Conservation (phyloP, 192 early-diverging fungal species). For the Coemansia sp. region DNA sequence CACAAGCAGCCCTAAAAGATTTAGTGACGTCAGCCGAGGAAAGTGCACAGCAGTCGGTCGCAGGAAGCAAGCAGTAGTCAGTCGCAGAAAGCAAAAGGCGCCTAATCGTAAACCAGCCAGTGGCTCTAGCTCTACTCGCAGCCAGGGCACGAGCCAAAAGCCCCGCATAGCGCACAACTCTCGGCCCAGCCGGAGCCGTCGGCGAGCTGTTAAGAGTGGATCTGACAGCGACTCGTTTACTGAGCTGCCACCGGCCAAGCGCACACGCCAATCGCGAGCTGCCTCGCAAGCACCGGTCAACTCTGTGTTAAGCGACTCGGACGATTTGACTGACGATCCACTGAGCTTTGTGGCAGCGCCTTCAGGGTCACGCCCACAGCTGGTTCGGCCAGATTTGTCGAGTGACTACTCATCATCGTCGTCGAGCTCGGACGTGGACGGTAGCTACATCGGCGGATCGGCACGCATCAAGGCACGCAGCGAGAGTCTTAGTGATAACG, state of each 20-base stretch:
- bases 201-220: background rate
- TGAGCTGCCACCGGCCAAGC: conserved; percentile 11
- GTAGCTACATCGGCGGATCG: background rate
- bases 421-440: background rate
- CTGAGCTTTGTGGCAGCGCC: background rate
- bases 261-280: background rate
- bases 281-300: background rate
- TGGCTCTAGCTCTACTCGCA: background rate
- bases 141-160: background rate
- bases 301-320: conserved; percentile 16
- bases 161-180: background rate
- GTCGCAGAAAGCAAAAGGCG: background rate
- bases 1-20: background rate
- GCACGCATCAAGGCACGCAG: background rate
- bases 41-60: background rate
- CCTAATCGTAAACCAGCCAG: background rate
- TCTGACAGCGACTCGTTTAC: conserved; percentile 39
- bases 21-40: background rate
- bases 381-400: background rate
- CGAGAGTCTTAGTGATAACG: background rate
- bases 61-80: background rate
- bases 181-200: background rate
- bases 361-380: background rate
- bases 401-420: background rate
- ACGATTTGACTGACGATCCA: conserved; percentile 21